Conservation (phyloP, 2,329 filamentous ascomycete genomes). For the Graphiopsis chlorocephala region DNA sequence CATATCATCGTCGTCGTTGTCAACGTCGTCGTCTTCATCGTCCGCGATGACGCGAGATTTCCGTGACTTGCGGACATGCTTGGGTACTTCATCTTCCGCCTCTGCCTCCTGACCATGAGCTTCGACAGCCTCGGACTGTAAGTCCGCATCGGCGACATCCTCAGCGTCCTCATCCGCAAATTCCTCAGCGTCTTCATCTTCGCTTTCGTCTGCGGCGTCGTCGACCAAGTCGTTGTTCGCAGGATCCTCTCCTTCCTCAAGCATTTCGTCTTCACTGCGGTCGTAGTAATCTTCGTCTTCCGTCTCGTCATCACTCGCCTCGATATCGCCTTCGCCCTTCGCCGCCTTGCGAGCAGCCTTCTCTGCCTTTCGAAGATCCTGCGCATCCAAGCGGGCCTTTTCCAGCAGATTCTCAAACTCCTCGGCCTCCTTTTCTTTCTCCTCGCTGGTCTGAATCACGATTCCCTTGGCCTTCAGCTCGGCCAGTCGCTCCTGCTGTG, state of each 20-base stretch:
- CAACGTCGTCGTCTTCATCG: conserved; percentile 37
- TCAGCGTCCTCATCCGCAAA: conserved; percentile 22
- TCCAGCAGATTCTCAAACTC: conserved; percentile 86
- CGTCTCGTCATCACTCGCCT: conserved; percentile 55
- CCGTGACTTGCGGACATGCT: conserved; percentile 25
- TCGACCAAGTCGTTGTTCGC: conserved; percentile 33
- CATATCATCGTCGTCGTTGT: conserved; percentile 20
- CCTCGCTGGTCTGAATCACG: conserved; percentile 78
- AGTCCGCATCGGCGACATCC: conserved; percentile 34
- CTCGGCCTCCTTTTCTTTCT: conserved; percentile 76
- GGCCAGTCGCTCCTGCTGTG: conserved; percentile 74
- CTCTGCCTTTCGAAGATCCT: conserved; percentile 75
- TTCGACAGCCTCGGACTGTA: conserved; percentile 18
- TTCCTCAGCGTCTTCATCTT: conserved; percentile 35
- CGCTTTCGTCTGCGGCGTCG: conserved; percentile 27
- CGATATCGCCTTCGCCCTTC: conserved; percentile 40
- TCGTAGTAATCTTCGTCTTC: conserved; percentile 50
- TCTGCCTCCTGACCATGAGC: conserved; percentile 3
- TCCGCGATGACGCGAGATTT: conserved; percentile 34
- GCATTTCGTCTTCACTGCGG: conserved; percentile 39
- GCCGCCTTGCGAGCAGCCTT: conserved; percentile 69
- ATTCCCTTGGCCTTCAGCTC: conserved; percentile 77
- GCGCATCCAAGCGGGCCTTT: conserved; percentile 75
- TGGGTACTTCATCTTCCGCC: conserved; percentile 15
- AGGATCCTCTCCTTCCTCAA: conserved; percentile 35